Base-by-base conservation (phyloP, 164 flowering plant genomes). In the Vitis riparia region DNA sequence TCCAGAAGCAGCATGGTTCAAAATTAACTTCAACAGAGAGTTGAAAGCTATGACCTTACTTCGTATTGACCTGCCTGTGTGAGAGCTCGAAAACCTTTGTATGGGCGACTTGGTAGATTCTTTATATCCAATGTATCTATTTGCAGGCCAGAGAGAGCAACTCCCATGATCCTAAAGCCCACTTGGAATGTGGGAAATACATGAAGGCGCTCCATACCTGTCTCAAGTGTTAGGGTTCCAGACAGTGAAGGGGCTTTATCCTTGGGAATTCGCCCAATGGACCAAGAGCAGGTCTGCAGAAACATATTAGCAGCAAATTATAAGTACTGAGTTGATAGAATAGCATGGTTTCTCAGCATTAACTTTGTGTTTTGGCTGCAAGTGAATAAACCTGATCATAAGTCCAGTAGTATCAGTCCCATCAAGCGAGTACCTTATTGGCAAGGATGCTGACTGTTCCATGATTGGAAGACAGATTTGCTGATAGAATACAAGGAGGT, bases 71-170 rank as follows among this genome's bases (percentile, higher is more conserved):
- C 99, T 8, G 94, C 93, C 65, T 80, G 80, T 49, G 97, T 93
- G 8, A 84, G 86, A 69, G 93, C 98, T 63, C 97, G 89, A 63
- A 93, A 95, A 50, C 99, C 98, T 82, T 93, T 95, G 81, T 91
- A 87, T 14, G 92, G 88, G 16, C 83, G 90, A 23, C 68, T 75
- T 19, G 93, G 89, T 51, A 84, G 51, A 66, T 86, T 89, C 77
- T 82, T 82, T 32, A 89, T 16, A 73, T 94, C 97, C 65, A 94
- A 73, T 65, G 87, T 90, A 62, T 91, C 94, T 11, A 92, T 88
- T 77, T 88, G 85, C 74, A 95, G 65, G 50, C 98, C 97, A 13
- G 99, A 93, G 59, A 93, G 93, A 70, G 98, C 98, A 69, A 87
- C 79, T 17, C 98, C 97, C 97, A 90, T 91, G 51, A 95, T 95